Evolutionary conservation across 768 basidiomycete species (phyloP), one percentile per base, ranked within the genome.

Genomic region (Auricularia sp.): DNA sequence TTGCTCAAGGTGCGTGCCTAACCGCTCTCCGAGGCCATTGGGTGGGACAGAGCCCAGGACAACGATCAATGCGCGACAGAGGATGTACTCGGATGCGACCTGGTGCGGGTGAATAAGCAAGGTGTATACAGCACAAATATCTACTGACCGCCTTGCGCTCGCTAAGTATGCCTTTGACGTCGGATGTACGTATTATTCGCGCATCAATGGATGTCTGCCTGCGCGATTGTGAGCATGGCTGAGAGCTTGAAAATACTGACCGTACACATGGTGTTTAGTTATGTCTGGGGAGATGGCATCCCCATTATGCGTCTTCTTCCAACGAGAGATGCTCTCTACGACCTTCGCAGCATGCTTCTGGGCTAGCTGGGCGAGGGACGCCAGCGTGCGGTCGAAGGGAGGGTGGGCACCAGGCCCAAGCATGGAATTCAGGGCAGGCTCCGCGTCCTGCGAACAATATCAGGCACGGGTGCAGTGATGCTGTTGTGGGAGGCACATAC

Each of bases 1-100:
- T 70, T 91, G 88, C 71, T 96, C 94, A n/a, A 96, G 76, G 60
- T 78, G 84, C 73, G 88, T 84, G 0, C 92, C 94, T 65, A 91
- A 75, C 0, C 83, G 76, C 54, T 94, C 91, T 14, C 87, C 88
- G 3, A 96, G 77, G 1, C 86, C 85, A 68, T 93, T 91, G 70
- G 87, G 88, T 1, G 87, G 80, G 34, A 91, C 80, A 18, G 82
- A 78, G 44, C 87, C 83, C 63, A 95, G 81, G 12, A 94, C 84
- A 1, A 84, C 85, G 34, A 93, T 86, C 21, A 96, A 80, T 3
- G 90, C 87, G 61, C 93, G 84, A 71, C 91, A 94, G 85, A 93
- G 88, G 71, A 98, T 85, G 72, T 93, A 96, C 44, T 90, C 88
- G 0, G 91, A 86, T 5, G 91, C 88, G 3, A 95, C 80, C 64